Conservation (phyloP, 345 rosid species). For the Citrus unshiu region DNA sequence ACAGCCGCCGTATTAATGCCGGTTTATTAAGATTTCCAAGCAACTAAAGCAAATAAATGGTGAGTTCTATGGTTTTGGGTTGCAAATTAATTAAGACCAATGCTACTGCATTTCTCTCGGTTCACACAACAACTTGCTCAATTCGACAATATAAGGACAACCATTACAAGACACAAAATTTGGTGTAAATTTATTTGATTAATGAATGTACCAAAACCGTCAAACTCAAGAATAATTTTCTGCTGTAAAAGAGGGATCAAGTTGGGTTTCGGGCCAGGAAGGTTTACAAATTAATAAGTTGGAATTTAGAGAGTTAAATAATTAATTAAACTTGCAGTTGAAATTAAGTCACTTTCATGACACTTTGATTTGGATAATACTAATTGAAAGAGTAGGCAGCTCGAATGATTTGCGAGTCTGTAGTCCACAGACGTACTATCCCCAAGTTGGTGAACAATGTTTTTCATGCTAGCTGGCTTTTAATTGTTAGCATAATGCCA, state of each 20-base stretch:
- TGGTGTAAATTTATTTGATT: background rate
- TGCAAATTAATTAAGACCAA: background rate
- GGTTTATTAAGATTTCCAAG: background rate
- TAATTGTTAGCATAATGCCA: background rate
- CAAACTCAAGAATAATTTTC: background rate
- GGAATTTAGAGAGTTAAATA: background rate
- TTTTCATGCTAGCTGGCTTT: background rate
- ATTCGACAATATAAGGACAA: background rate
- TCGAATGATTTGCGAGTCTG: background rate
- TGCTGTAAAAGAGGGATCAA: background rate
- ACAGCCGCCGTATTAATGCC: background rate
- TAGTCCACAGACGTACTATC: background rate
- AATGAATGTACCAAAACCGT: background rate
- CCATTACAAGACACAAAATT: background rate
- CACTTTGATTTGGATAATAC: background rate
- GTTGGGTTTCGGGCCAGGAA: background rate
- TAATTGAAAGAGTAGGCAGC: background rate
- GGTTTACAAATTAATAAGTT: background rate
- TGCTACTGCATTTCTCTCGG: too few relatives aligned
- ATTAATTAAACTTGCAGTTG: background rate
- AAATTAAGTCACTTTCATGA: background rate
- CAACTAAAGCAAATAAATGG: background rate
- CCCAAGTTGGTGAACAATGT: background rate
- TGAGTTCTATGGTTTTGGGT: background rate
- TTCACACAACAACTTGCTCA: background rate